phyloP scores from a whole-genome alignment of 164 flowering plant species.

The Magnolia changhungtana region DNA sequence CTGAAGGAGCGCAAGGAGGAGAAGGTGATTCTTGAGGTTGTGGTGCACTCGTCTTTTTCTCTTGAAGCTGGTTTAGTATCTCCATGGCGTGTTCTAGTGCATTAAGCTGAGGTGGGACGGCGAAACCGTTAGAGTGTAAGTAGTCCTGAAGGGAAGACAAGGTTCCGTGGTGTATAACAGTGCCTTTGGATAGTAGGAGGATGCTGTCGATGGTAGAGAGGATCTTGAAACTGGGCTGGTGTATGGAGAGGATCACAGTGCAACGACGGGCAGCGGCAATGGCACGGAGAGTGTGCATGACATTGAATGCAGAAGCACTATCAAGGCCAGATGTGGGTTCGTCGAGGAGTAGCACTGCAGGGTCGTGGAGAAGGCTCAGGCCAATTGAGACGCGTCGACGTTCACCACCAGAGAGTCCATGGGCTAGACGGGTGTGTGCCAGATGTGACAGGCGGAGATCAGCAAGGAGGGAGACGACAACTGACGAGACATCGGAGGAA shows the following conservation, averaged over 20 bases:
- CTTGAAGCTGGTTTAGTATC: constrained; percentile 52
- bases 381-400: constrained; percentile 86
- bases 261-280: constrained; percentile 46
- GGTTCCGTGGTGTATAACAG: constrained; percentile 73
- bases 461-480: constrained; percentile 46
- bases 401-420: constrained; percentile 86
- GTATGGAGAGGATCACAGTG: constrained; percentile 78
- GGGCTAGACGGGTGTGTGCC: constrained; percentile 43
- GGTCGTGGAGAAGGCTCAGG: constrained; percentile 83
- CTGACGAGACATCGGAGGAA: constrained; percentile 18
- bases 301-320: constrained; percentile 71
- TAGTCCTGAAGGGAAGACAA: constrained; percentile 46
- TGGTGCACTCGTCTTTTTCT: neutral
- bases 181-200: constrained; percentile 67
- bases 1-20: constrained; percentile 4
- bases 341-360: constrained; percentile 73
- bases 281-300: constrained; percentile 60
- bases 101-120: constrained; percentile 87
- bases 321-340: constrained; percentile 98
- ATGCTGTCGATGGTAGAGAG: constrained; percentile 60
- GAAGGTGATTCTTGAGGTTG: neutral
- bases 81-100: constrained; percentile 89
- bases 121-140: constrained; percentile 49
- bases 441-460: constrained; percentile 68
- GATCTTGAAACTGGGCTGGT: constrained; percentile 91